phyloP scores from a whole-genome alignment of 371 early-diverging fungal species.

The Syncephalis plumigaleata region DNA sequence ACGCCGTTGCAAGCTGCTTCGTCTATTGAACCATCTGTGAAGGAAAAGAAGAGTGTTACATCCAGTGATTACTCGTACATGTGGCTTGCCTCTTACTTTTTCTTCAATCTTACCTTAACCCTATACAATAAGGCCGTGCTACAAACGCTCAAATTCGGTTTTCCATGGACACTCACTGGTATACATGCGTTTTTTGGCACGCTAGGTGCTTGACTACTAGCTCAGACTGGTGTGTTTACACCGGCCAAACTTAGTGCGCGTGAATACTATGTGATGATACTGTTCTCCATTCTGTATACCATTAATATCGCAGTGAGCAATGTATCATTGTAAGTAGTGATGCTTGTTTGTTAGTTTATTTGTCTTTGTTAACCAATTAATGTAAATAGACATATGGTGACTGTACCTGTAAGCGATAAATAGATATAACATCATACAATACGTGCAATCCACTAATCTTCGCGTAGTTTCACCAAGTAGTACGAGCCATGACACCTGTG shows the following conservation, averaged over 20 bases:
- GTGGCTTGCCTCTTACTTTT: slow-evolving; percentile 56
- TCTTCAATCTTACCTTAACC: slow-evolving; percentile 61
- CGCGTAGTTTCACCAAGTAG: slow-evolving; percentile 62
- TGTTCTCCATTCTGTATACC: slow-evolving; percentile 74
- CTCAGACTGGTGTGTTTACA: slow-evolving; percentile 27
- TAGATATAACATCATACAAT: not conserved
- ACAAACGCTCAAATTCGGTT: slow-evolving; percentile 46
- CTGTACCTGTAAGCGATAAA: slow-evolving; percentile 15
- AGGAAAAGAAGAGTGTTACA: no score
- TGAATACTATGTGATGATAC: slow-evolving; percentile 47
- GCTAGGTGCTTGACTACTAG: slow-evolving; percentile 35
- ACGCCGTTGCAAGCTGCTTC: no score
- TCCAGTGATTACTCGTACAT: slow-evolving; percentile 13
- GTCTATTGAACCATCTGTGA: no score
- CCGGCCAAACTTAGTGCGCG: slow-evolving; percentile 32
- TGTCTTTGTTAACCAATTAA: no score
- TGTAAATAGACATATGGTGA: slow-evolving; percentile 10
- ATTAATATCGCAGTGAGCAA: slow-evolving; percentile 78
- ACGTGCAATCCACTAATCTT: not conserved
- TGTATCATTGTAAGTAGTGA: slow-evolving; percentile 51
- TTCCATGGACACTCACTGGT: slow-evolving; percentile 79
- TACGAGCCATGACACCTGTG: slow-evolving; percentile 72
- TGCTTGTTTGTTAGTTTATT: not conserved
- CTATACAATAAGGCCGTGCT: slow-evolving; percentile 75
- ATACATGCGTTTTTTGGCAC: slow-evolving; percentile 62